Base-by-base conservation (phyloP, 2,329 filamentous ascomycete genomes). In the Apiospora phragmitis region DNA sequence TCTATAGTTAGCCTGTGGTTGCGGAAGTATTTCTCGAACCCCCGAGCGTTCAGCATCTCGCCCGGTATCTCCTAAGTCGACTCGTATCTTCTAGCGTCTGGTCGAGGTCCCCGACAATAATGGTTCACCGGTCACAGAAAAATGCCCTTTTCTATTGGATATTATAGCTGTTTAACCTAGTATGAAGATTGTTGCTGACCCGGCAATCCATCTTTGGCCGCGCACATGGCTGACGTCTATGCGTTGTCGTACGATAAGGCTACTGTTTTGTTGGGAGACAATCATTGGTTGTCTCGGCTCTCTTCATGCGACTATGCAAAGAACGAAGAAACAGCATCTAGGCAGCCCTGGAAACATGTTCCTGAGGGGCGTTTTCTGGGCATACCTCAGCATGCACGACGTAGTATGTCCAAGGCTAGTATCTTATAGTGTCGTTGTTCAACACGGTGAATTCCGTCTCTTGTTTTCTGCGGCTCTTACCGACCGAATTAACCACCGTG, bases 401-500 rank as follows among this genome's bases (percentile, higher is more conserved):
- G n/a, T n/a, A n/a, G n/a, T 32, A 35, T 59, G 51, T 21, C 18
- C 29, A 59, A 21, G 29, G 26, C 29, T 35, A 59, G 29, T 11
- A 59, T 18, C 16, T 51, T 47, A 1, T 59, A 35, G 51, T 35
- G 51, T 35, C 29, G 51, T 59, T 29, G 51, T 59, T 21, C 29
- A 59, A 35, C 16, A n/a, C 51, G 51, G 51, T 35, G 51, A 59
- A 35, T 59, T 32, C 51, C 51, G 51, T 35, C 26, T 29, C 14
- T 55, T 29, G 51, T 55, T 21, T 8, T 59, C 51, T 59, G 51
- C 51, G 51, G 51, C 51, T 59, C 51, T 59, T 59, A 59, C 51
- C 51, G 51, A 59, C 51, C 51, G 29, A 59, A 18, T 59, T 59
- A 59, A 59, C 51, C 51, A 59, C 51, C 51, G 26, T 59, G 51